Conservation (phyloP, 129 eudicot genomes). For the Chrysanthemum lavandulifolium region DNA sequence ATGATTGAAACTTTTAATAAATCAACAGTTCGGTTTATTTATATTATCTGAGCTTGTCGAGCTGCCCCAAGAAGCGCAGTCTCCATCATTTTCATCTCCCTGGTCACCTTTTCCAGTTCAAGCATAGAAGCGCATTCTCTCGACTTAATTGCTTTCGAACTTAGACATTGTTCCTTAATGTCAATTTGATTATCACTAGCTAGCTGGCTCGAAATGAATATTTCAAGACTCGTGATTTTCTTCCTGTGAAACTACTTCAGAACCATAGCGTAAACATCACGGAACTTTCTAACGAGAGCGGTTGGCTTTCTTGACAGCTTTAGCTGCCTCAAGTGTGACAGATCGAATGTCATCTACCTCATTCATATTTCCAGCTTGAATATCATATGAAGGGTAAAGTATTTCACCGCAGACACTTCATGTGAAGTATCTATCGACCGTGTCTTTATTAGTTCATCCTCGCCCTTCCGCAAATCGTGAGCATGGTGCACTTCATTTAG, state of each 20-base stretch:
- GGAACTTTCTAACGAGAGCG: constrained; percentile 27
- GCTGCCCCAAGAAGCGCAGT: constrained; percentile 90
- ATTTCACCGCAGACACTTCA: constrained; percentile 39
- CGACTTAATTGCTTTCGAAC: constrained; percentile 34
- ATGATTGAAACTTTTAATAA: background rate
- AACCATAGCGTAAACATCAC: constrained; percentile 33
- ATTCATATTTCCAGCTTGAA: constrained; percentile 29
- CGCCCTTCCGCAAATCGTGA: constrained; percentile 23
- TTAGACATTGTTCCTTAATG: constrained; percentile 23
- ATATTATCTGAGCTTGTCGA: constrained; percentile 76
- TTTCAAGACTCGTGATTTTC: constrained; percentile 30
- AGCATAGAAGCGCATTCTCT: constrained; percentile 32
- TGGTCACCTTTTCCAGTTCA: constrained; percentile 75
- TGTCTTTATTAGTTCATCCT: constrained; percentile 28
- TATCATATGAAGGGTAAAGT: constrained; percentile 29
- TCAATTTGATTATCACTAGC: constrained; percentile 30
- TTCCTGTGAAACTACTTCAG: constrained; percentile 38
- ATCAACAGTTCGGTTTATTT: background rate
- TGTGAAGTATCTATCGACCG: constrained; percentile 32
- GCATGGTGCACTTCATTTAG: constrained; percentile 26
- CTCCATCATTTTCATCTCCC: constrained; percentile 95
- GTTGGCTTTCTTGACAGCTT: constrained; percentile 34
- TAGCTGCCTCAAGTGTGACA: constrained; percentile 28
- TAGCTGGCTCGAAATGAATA: constrained; percentile 27
- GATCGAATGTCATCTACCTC: constrained; percentile 36